Conservation (phyloP, 106 monocot genomes). For the Xerophyta viscosa region DNA sequence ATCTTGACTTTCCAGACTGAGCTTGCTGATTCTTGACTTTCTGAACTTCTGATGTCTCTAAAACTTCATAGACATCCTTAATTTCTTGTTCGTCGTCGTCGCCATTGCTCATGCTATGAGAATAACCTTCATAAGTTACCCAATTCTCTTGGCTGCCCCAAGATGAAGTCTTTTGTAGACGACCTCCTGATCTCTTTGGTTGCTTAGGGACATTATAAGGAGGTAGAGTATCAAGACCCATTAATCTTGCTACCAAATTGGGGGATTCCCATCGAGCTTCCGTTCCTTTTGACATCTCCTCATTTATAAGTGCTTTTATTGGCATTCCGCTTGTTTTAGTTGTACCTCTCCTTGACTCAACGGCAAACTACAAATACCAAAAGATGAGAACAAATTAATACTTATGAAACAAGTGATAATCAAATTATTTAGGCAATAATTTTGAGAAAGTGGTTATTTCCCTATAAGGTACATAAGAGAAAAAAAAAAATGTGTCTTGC, state of each 20-base stretch:
- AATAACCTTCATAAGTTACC: slow-evolving; percentile 10
- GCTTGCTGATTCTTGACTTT: slow-evolving; percentile 10
- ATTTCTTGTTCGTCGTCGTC: slow-evolving; percentile 34
- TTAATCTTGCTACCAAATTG: slow-evolving; percentile 27
- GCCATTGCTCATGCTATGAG: slow-evolving; percentile 3
- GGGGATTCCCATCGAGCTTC: slow-evolving; percentile 14
- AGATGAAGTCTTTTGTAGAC: slow-evolving; percentile 10
- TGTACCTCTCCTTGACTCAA: slow-evolving; percentile 8
- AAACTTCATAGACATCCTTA: slow-evolving; percentile 86
- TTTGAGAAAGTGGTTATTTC: no score
- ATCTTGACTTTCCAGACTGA: slow-evolving; percentile 6
- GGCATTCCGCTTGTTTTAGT: slow-evolving; percentile 9
- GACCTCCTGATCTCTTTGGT: slow-evolving; percentile 13
- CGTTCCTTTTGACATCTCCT: slow-evolving; percentile 27
- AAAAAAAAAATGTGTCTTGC: neutral
- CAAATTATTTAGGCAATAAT: no score
- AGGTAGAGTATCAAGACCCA: slow-evolving; percentile 55
- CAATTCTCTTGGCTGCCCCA: slow-evolving; percentile 13
- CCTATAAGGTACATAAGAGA: no score
- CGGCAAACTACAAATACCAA: slow-evolving; percentile 1
- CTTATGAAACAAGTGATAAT: neutral
- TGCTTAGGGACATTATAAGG: slow-evolving; percentile 9
- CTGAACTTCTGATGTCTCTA: slow-evolving; percentile 38
- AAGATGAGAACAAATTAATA: neutral
- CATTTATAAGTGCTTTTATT: slow-evolving; percentile 19